A percentile compares a stretch with the other conserved stretches of the same genome.
These are phyloP conservation scores for Corylus americana DNA, from an alignment of 306 rosid genomes.

Conservation along the genomic window DNA sequence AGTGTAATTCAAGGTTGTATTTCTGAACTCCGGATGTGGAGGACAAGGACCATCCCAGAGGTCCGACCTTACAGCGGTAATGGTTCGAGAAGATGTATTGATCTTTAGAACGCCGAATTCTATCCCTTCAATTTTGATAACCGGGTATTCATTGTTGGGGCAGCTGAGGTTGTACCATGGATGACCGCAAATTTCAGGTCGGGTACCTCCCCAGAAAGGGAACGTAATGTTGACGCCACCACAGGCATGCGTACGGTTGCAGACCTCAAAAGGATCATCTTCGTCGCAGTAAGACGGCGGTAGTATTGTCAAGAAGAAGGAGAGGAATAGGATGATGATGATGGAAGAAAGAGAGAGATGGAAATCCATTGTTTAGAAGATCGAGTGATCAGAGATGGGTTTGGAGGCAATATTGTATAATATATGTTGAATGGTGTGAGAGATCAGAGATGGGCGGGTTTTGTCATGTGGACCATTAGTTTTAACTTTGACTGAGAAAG, in stretches of 20 bases:
- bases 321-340: no score
- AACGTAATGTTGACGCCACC: slow-evolving; percentile 35
- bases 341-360: no score
- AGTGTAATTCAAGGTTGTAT: slow-evolving; percentile 20
- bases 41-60: slow-evolving; percentile 27
- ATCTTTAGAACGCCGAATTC: slow-evolving; percentile 30
- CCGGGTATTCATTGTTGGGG: slow-evolving; percentile 2
- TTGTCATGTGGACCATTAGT: no score
- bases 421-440: no score
- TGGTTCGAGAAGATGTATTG: neutral
- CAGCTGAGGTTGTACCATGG: slow-evolving; percentile 40
- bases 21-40: neutral
- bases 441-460: no score
- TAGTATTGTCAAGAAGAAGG: slow-evolving; percentile 25
- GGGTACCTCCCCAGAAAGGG: slow-evolving; percentile 48
- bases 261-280: slow-evolving; percentile 19
- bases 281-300: slow-evolving; percentile 18
- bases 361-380: no score
- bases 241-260: slow-evolving; percentile 40
- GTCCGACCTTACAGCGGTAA: slow-evolving; percentile 39
- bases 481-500: no score
- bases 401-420: no score
- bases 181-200: slow-evolving; percentile 27
- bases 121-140: slow-evolving; percentile 20
- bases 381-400: no score